A percentile compares a stretch with the other conserved stretches of the same genome.
Evolutionary conservation across 768 basidiomycete genomes (phyloP).

Genomic region (Suillus sp.): DNA sequence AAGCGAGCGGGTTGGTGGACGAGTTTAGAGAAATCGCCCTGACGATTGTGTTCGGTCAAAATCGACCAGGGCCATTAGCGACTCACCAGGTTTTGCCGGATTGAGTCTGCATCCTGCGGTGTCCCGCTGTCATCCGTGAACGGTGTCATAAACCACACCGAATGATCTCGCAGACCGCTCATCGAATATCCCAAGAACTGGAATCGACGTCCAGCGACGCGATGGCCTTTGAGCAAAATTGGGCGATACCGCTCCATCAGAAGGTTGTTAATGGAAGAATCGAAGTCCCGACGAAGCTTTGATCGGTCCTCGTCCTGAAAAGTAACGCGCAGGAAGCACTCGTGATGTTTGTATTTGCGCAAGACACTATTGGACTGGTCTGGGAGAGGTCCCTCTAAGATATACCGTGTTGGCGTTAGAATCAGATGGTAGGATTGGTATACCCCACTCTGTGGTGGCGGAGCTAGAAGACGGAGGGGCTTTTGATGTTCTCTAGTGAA

Average conservation of each 20-base stretch:
- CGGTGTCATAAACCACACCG: constrained; percentile 49
- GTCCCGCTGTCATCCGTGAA: constrained; percentile 36
- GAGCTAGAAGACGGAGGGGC: constrained; percentile 29
- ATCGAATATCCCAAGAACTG: constrained; percentile 55
- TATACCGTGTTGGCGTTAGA: constrained; percentile 41
- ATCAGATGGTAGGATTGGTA: constrained; percentile 40
- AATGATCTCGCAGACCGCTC: constrained; percentile 52
- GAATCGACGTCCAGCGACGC: constrained; percentile 46
- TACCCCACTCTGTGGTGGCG: constrained; percentile 20
- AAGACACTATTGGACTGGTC: constrained; percentile 42
- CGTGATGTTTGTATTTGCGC: constrained; percentile 38
- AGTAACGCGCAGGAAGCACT: constrained; percentile 49
- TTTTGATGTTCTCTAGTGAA: constrained; percentile 28
- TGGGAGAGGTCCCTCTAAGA: constrained; percentile 42
- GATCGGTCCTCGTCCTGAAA: constrained; percentile 50
- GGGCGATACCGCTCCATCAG: constrained; percentile 38
- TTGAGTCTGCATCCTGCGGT: constrained; percentile 27
- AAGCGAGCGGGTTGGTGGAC: constrained; percentile 46
- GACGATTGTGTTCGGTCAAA: not conserved
- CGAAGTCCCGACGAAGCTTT: constrained; percentile 37
- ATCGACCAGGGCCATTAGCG: not conserved
- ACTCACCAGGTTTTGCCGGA: constrained; percentile 39
- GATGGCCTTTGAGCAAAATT: constrained; percentile 35
- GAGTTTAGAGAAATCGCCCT: constrained; percentile 45
- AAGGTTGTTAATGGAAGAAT: constrained; percentile 33